Evolutionary conservation across 768 basidiomycete species (phyloP).

Genomic region (Psilocybe cyanescens): DNA sequence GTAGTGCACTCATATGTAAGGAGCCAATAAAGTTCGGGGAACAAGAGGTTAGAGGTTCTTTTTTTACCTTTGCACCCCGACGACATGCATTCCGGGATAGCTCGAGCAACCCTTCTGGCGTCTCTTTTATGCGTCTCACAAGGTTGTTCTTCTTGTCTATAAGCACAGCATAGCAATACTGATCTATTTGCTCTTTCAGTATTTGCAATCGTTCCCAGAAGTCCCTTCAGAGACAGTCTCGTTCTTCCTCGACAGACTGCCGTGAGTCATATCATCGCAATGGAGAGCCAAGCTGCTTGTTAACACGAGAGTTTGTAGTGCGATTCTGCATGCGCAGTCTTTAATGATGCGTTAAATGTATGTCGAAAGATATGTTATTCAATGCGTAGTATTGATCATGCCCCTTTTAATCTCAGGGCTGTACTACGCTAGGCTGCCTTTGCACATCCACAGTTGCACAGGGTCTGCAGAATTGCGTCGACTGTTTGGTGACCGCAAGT

Average conservation of each 20-base stretch:
- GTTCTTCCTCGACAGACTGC: not conserved
- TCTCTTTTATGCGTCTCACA: not conserved
- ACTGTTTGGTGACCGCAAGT: slow-evolving; percentile 7
- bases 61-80: not conserved
- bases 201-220: not conserved
- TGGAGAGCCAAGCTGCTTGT: too few species aligned
- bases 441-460: slow-evolving; percentile 6
- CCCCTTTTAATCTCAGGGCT: not conserved
- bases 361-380: not conserved
- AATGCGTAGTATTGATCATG: not conserved
- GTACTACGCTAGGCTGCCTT: slow-evolving; percentile 12
- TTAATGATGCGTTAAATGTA: slow-evolving; percentile 2
- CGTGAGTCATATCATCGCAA: too few species aligned
- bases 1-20: not conserved
- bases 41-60: not conserved
- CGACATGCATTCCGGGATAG: not conserved
- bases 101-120: not conserved
- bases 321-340: not conserved
- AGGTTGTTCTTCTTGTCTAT: not conserved
- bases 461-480: slow-evolving; percentile 14
- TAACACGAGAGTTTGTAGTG: not conserved
- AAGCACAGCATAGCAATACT: too few species aligned
- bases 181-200: not conserved
- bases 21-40: not conserved
- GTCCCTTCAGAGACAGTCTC: not conserved